Evolutionary conservation across 176 grass and related monocot species (phyloP), one percentile per base, ranked within the genome.

Genomic region (Hsuehochloa calcarea): DNA sequence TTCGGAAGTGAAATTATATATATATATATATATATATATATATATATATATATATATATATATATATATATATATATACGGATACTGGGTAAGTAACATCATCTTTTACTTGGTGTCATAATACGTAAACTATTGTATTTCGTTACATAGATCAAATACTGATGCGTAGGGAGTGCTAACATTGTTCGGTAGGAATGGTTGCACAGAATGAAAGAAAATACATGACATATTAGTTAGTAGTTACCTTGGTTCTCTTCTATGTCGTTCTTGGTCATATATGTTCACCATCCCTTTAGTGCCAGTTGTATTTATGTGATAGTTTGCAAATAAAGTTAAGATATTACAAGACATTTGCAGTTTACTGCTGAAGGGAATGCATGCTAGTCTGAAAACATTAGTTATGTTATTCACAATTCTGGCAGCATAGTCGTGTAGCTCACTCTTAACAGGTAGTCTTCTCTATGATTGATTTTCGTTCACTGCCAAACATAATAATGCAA

Each of bases 381-480:
- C 25, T 84, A 55, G 20, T 68, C 47, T 44, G 10, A 56, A 72
- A 77, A 77, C 2, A 3, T n/a, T 8, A 22, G 8, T 40, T 64
- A 68, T 85, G 45, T 10, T 39, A 60, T 68, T 26, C 63, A 69
- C 16, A 3, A 27, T 62, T 79, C 41, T 79, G 22, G 51, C 44
- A 70, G 29, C 65, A 60, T 45, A 70, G 4, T 82, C 19, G 0
- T 79, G 47, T 11, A 74, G 34, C 73, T 66, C 62, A 58, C 37
- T 79, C 52, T 52, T 49, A 82, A 64, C 34, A 64, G 31, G 52
- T 52, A 43, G 25, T 61, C 3, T 75, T 27, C 46, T 70, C 20
- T 56, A 77, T 39, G 40, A 46, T 84, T 59, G 29, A 74, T 77
- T 86, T 80, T 56, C 5, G 5, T 82, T 77, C 65, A 65, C 26